Conservation (phyloP, 2,329 filamentous ascomycete species). For the Aspergillus intermedius region DNA sequence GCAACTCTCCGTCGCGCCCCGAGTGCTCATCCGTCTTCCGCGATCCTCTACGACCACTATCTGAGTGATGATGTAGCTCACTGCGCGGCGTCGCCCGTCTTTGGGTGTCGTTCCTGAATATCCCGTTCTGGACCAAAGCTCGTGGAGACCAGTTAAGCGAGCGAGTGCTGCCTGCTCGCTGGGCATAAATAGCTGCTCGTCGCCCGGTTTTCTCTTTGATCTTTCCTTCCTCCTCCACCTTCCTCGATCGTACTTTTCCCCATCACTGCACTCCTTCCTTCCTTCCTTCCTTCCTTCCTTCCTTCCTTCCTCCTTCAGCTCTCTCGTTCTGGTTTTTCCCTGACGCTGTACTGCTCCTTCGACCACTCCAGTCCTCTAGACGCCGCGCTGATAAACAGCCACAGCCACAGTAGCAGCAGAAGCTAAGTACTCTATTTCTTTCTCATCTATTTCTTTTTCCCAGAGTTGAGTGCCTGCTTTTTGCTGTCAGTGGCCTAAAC, state of each 20-base stretch:
- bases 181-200: not conserved
- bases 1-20: too few relatives aligned
- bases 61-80: too few relatives aligned
- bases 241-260: not conserved
- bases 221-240: not conserved
- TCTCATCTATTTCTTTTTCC: not conserved
- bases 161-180: not conserved
- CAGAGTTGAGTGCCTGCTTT: not conserved
- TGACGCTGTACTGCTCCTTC: not conserved
- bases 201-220: not conserved
- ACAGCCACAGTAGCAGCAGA: not conserved
- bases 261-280: not conserved
- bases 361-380: not conserved
- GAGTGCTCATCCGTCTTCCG: too few relatives aligned
- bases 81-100: too few relatives aligned
- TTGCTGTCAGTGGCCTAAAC: too few relatives aligned
- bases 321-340: too few relatives aligned
- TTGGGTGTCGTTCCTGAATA: too few relatives aligned
- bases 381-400: not conserved
- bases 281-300: too few relatives aligned
- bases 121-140: not conserved
- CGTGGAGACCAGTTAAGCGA: too few relatives aligned
- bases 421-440: not conserved
- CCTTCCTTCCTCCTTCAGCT: too few relatives aligned
- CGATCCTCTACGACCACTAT: too few relatives aligned